phyloP scores from a whole-genome alignment of 169 alveolate genomes.

The Cryptosporidium xiaoi region DNA sequence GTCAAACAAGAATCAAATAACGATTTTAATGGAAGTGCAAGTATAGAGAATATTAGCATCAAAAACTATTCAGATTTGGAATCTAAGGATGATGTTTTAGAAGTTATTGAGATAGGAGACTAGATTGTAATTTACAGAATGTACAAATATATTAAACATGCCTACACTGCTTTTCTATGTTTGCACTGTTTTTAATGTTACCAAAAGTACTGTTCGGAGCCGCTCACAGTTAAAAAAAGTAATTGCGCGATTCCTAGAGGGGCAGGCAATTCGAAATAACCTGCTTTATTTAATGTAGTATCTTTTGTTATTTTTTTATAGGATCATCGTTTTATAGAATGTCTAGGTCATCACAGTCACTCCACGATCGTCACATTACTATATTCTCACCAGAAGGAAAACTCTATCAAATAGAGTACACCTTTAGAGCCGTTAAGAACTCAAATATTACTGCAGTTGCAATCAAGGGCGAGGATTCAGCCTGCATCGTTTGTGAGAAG shows the following conservation, averaged over 20 bases:
- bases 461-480: constrained; percentile 95
- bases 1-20: neutral
- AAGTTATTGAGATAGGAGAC: constrained; percentile 52
- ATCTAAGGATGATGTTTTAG: constrained; percentile 11
- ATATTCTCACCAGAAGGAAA: constrained; percentile 99
- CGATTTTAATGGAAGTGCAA: neutral
- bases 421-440: constrained; percentile 96
- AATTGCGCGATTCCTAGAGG: neutral
- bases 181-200: neutral
- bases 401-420: constrained; percentile 96
- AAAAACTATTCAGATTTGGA: neutral
- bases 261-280: constrained; percentile 14
- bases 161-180: neutral
- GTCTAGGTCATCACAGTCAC: constrained; percentile 88
- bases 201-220: neutral
- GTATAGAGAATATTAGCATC: no score
- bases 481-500: constrained; percentile 93
- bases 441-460: constrained; percentile 96
- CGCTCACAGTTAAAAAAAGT: neutral
- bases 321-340: constrained; percentile 75
- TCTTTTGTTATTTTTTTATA: neutral
- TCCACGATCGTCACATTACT: constrained; percentile 93
- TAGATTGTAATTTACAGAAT: neutral
- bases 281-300: neutral
- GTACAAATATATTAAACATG: neutral